Percentiles rank a stretch among this genome's conserved stretches.
Conservation (phyloP, 2,329 filamentous ascomycete species). For the Dendrostoma leiphaemia region DNA sequence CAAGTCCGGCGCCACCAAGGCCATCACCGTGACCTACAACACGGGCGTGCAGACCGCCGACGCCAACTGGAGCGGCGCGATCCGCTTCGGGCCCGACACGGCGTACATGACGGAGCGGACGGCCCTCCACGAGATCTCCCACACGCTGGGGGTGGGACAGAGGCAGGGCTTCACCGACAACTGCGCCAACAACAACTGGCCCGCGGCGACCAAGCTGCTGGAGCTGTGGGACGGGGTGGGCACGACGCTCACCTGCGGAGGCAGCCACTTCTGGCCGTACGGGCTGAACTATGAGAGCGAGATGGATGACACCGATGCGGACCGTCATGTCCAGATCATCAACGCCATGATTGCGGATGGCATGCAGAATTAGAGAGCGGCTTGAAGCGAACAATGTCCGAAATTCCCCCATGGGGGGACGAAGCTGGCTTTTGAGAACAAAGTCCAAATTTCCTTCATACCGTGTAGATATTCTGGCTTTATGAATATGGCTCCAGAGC, state of each 20-base stretch:
- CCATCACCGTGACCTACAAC: constrained; percentile 38
- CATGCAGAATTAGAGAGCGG: too few relatives aligned
- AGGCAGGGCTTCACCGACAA: constrained; percentile 35
- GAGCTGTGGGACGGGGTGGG: constrained; percentile 37
- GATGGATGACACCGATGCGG: constrained; percentile 42
- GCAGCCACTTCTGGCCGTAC: constrained; percentile 40
- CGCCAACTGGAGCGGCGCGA: constrained; percentile 42
- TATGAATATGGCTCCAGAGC: too few relatives aligned
- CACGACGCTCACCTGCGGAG: constrained; percentile 38
- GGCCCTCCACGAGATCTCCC: constrained; percentile 46
- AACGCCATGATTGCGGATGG: constrained; percentile 46
- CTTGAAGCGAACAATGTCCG: too few relatives aligned
- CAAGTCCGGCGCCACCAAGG: constrained; percentile 33
- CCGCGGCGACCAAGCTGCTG: constrained; percentile 37
- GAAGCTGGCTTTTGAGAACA: too few relatives aligned
- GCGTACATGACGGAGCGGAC: constrained; percentile 48
- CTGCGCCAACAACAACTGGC: constrained; percentile 40
- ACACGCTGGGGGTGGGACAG: constrained; percentile 47
- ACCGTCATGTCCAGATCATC: constrained; percentile 41
- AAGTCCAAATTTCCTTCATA: too few relatives aligned
- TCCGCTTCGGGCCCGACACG: constrained; percentile 45
- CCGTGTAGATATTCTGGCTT: too few relatives aligned
- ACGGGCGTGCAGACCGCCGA: constrained; percentile 45
- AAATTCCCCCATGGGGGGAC: too few relatives aligned
- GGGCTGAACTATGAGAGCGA: constrained; percentile 43